phyloP scores from a whole-genome alignment of 2,329 filamentous ascomycete genomes.

The Epichloe scottii region DNA sequence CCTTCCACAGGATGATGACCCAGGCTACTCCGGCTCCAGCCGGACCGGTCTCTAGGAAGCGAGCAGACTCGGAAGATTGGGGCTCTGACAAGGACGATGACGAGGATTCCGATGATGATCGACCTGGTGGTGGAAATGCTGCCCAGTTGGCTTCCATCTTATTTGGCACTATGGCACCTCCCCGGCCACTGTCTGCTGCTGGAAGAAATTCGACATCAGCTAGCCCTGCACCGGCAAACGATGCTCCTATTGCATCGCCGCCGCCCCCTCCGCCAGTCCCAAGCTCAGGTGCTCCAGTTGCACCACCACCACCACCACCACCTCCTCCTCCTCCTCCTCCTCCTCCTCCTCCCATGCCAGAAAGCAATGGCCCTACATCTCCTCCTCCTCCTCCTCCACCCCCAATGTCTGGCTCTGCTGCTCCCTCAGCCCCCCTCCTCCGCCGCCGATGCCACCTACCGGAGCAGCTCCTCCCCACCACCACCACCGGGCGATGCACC shows the following conservation, averaged over 20 bases:
- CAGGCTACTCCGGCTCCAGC: constrained; percentile 41
- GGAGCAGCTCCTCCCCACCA: constrained; percentile 30
- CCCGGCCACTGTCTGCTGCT: constrained; percentile 72
- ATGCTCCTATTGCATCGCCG: constrained; percentile 27
- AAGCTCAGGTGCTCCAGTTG: constrained; percentile 17
- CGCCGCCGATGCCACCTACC: constrained; percentile 17
- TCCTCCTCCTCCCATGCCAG: constrained; percentile 18
- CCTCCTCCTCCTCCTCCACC: constrained; percentile 18
- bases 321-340: constrained; percentile 13
- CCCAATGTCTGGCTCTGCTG: constrained; percentile 15
- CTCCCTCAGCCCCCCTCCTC: constrained; percentile 20
- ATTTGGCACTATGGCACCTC: constrained; percentile 94
- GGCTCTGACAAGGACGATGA: constrained; percentile 56
- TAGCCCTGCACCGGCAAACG: constrained; percentile 26
- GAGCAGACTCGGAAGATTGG: constrained; percentile 59
- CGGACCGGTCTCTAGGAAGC: constrained; percentile 39
- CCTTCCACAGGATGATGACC: constrained; percentile 81
- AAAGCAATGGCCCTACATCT: constrained; percentile 12
- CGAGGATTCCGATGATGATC: constrained; percentile 66
- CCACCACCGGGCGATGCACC: constrained; percentile 32
- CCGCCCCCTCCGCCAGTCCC: constrained; percentile 19
- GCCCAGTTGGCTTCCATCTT: constrained; percentile 89
- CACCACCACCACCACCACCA: constrained; percentile 2
- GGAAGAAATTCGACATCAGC: constrained; percentile 49
- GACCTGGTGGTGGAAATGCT: constrained; percentile 68